Conservation (phyloP, 2,329 filamentous ascomycete species). For the Passalora sequoiae region DNA sequence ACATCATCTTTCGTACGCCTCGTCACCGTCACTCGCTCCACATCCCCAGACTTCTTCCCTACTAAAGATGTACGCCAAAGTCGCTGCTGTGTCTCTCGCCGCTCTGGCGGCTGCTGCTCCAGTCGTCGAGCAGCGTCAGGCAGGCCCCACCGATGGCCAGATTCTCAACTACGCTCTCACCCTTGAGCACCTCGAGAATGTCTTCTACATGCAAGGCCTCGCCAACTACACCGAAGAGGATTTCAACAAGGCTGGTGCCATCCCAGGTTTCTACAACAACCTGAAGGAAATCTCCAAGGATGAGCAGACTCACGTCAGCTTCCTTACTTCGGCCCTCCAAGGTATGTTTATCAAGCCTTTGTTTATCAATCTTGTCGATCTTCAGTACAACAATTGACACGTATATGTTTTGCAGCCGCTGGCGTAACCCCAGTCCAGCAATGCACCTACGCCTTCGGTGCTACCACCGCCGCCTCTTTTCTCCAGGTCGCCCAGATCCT, state of each 20-base stretch:
- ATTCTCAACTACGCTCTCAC: constrained; percentile 41
- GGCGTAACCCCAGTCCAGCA: constrained; percentile 51
- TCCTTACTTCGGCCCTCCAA: constrained; percentile 42
- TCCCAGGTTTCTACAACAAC: constrained; percentile 52
- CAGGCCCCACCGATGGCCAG: constrained; percentile 2
- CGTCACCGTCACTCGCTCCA: not conserved
- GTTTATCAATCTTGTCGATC: not conserved
- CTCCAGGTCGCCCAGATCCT: constrained; percentile 49
- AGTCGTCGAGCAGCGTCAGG: not conserved
- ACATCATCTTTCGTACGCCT: not conserved
- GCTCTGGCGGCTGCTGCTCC: constrained; percentile 11
- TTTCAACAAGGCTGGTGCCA: constrained; percentile 25
- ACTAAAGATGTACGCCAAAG: not conserved
- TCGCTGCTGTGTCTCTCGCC: constrained; percentile 11
- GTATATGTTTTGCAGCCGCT: constrained; percentile 34
- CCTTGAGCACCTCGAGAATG: constrained; percentile 49
- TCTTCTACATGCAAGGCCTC: constrained; percentile 55
- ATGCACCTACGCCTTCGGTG: constrained; percentile 47
- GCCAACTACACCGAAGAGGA: constrained; percentile 10
- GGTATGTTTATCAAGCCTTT: not conserved
- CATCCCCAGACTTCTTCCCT: no score
- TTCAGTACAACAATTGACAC: no score
- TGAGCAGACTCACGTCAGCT: constrained; percentile 53
- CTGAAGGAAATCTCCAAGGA: constrained; percentile 53
- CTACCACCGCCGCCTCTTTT: constrained; percentile 45